Evolutionary conservation across 2,329 filamentous ascomycete species (phyloP).

Genomic region (Colletotrichum somersetense): DNA sequence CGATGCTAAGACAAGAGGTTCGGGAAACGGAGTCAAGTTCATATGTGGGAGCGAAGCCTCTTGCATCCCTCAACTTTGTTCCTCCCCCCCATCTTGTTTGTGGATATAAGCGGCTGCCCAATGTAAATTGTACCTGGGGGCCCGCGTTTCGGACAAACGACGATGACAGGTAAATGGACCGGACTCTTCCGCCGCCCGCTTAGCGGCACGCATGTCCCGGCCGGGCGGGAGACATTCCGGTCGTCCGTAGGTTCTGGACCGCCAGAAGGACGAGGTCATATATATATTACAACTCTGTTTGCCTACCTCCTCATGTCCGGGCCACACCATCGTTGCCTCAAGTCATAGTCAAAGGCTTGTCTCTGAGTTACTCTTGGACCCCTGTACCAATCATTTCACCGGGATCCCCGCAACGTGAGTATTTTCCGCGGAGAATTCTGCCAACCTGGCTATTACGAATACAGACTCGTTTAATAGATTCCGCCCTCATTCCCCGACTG

Average conservation of each 20-base stretch:
- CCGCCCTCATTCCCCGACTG: not conserved
- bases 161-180: constrained; percentile 8
- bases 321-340: not conserved
- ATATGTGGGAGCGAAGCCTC: not conserved
- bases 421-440: constrained; percentile 11
- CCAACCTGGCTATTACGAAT: not conserved
- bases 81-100: constrained; percentile 6
- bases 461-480: not conserved
- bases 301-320: not conserved
- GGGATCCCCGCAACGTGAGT: constrained; percentile 8
- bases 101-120: constrained; percentile 16
- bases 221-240: constrained; percentile 8
- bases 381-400: not conserved
- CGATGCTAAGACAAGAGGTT: not conserved
- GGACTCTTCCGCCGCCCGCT: not conserved
- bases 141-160: constrained; percentile 38
- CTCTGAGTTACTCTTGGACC: constrained; percentile 3
- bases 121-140: constrained; percentile 30
- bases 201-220: constrained; percentile 21
- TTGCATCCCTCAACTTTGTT: constrained; percentile 5
- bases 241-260: constrained; percentile 21
- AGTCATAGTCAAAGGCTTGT: constrained; percentile 4
- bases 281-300: not conserved
- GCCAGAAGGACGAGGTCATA: not conserved
- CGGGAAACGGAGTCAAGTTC: not conserved